Conservation (phyloP, 192 early-diverging fungal genomes). For the Coemansia nantahalensis region DNA sequence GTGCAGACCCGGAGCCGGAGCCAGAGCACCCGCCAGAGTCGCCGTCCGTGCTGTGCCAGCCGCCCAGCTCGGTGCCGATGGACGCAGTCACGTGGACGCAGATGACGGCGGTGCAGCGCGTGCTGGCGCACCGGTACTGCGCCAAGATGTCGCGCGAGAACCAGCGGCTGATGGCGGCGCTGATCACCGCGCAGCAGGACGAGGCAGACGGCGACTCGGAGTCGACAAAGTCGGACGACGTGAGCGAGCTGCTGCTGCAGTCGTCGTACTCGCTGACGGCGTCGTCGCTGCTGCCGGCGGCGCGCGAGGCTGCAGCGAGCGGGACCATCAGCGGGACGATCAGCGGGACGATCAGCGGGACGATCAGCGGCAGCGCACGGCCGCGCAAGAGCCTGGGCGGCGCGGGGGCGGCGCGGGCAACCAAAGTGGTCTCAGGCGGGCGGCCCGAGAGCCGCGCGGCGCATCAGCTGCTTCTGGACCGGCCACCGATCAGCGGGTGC, state of each 20-base stretch:
- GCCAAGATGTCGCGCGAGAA: slow-evolving; percentile 14
- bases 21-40: not conserved
- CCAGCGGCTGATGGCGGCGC: slow-evolving; percentile 3
- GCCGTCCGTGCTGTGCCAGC: not conserved
- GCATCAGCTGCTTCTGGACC: too few species aligned
- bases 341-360: too few species aligned
- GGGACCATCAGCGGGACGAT: too few species aligned
- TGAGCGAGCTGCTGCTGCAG: slow-evolving; percentile 7
- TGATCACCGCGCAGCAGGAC: slow-evolving; percentile 1
- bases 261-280: slow-evolving; percentile 25
- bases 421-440: too few species aligned
- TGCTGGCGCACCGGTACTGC: slow-evolving; percentile 17
- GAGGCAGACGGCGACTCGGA: slow-evolving; percentile 1
- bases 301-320: slow-evolving; percentile 17
- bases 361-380: not conserved
- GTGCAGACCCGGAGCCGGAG: not conserved
- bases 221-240: too few species aligned
- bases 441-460: too few species aligned
- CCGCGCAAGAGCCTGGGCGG: too few species aligned
- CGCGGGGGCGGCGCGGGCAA: too few species aligned
- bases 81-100: slow-evolving; percentile 17
- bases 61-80: slow-evolving; percentile 17
- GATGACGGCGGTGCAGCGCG: slow-evolving; percentile 14
- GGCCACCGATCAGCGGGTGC: not conserved
- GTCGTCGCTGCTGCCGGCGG: slow-evolving; percentile 7